Conservation (phyloP, 768 basidiomycete genomes). For the Termitomyces heimii region DNA sequence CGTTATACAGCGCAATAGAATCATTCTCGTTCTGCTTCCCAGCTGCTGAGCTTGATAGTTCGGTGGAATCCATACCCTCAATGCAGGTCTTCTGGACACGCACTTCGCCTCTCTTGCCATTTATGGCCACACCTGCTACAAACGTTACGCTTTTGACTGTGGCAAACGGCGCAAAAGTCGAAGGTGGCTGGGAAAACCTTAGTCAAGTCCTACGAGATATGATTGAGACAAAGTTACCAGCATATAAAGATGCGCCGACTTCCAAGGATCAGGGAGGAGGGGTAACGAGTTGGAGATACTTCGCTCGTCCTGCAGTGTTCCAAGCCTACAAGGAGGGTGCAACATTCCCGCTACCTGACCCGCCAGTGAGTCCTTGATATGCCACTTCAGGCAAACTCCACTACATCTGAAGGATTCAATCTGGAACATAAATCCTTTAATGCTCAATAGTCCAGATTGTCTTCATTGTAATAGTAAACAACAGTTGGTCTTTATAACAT, state of each 20-base stretch:
- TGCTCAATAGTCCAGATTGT: too few relatives aligned
- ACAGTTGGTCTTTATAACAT: too few relatives aligned
- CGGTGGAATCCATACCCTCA: slow-evolving; percentile 5
- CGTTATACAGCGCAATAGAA: slow-evolving; percentile 15
- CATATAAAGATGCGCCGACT: slow-evolving; percentile 12
- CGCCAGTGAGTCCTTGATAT: neutral
- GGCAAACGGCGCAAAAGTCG: slow-evolving; percentile 11
- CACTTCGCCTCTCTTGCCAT: slow-evolving; percentile 12
- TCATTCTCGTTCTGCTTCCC: slow-evolving; percentile 17
- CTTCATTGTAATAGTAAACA: too few relatives aligned
- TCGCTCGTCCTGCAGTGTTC: slow-evolving; percentile 15
- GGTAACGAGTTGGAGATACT: slow-evolving; percentile 15
- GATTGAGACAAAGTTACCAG: slow-evolving; percentile 8
- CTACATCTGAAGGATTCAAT: neutral
- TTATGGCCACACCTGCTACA: slow-evolving; percentile 11
- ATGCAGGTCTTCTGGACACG: slow-evolving; percentile 13
- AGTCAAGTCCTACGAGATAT: slow-evolving; percentile 2
- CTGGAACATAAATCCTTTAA: neutral
- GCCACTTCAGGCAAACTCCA: too few relatives aligned
- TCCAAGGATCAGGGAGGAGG: slow-evolving; percentile 6
- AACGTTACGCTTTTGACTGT: slow-evolving; percentile 7
- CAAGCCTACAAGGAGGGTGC: slow-evolving; percentile 13
- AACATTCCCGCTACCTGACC: slow-evolving; percentile 14
- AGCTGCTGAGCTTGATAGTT: slow-evolving; percentile 3
- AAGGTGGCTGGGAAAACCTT: slow-evolving; percentile 7